These are phyloP conservation scores for Cicer judaicum DNA, from an alignment of 306 rosid species.

Conservation along the genomic window DNA sequence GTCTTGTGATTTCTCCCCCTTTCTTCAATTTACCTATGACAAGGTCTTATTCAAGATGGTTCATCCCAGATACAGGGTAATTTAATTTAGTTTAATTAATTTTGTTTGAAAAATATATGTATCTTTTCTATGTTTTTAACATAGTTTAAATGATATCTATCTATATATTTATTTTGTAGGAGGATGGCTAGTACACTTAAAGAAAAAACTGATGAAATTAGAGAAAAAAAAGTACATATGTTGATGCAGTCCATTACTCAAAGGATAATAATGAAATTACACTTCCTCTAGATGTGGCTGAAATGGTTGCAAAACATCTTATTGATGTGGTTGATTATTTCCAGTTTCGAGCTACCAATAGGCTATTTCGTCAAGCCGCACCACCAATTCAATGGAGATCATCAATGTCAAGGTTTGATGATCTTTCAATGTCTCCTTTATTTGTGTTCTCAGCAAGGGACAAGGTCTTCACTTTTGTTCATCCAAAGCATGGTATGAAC, in stretches of 20 bases:
- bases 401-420: slow-evolving; percentile 20
- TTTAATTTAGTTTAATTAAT: not conserved
- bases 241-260: too few species aligned
- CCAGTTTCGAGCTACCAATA: slow-evolving; percentile 12
- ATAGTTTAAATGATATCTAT: not conserved
- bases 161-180: not conserved
- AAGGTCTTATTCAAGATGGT: not conserved
- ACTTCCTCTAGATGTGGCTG: not conserved
- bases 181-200: not conserved
- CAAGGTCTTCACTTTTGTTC: slow-evolving; percentile 12
- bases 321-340: not conserved
- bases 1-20: not conserved
- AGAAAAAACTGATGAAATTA: not conserved
- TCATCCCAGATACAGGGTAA: not conserved
- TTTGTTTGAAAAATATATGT: not conserved
- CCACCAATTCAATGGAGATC: slow-evolving; percentile 11
- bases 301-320: not conserved
- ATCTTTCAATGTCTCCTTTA: slow-evolving; percentile 3
- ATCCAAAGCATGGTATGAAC: slow-evolving; percentile 8
- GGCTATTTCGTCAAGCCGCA: not conserved
- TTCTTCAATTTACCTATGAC: not conserved
- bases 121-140: not conserved
- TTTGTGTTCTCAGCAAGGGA: slow-evolving; percentile 1
- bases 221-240: not conserved
- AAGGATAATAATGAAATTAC: not conserved